Evolutionary conservation across 2,329 filamentous ascomycete genomes (phyloP).

Genomic region (Parascedosporium putredinis): DNA sequence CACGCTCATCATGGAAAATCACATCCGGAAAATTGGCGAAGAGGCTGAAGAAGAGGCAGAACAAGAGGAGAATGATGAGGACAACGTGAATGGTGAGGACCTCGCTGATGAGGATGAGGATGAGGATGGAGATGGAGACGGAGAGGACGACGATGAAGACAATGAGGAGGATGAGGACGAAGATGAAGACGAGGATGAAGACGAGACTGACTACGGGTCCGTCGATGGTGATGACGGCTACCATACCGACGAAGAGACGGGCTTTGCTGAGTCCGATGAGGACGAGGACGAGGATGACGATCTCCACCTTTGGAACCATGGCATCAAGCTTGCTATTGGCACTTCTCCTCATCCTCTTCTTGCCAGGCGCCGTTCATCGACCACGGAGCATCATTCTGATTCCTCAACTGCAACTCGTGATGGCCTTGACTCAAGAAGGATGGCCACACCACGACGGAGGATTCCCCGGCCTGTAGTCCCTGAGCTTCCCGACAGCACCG

Average conservation of each 20-base stretch:
- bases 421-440: slow-evolving; percentile 20
- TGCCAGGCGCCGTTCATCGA: not conserved
- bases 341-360: slow-evolving; percentile 9
- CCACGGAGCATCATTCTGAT: slow-evolving; percentile 40
- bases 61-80: slow-evolving; percentile 56
- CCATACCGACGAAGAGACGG: slow-evolving; percentile 61
- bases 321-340: slow-evolving; percentile 23
- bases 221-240: slow-evolving; percentile 45
- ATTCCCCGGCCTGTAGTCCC: slow-evolving; percentile 60
- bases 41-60: slow-evolving; percentile 86
- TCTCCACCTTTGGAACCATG: slow-evolving; percentile 43
- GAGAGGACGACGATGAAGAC: slow-evolving; percentile 39
- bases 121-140: slow-evolving; percentile 37
- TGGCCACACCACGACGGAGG: not conserved
- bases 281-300: slow-evolving; percentile 55
- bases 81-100: slow-evolving; percentile 30
- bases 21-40: slow-evolving; percentile 72
- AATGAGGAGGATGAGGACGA: slow-evolving; percentile 43
- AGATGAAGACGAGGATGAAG: slow-evolving; percentile 39
- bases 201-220: slow-evolving; percentile 41
- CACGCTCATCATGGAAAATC: slow-evolving; percentile 80
- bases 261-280: slow-evolving; percentile 59
- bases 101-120: slow-evolving; percentile 35
- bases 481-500: slow-evolving; percentile 90
- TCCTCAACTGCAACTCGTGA: slow-evolving; percentile 45